Percentiles rank a stretch among this genome's conserved stretches.
Evolutionary conservation across 495 filamentous ascomycete genomes (phyloP).

Genomic region (Zalerion maritima): DNA sequence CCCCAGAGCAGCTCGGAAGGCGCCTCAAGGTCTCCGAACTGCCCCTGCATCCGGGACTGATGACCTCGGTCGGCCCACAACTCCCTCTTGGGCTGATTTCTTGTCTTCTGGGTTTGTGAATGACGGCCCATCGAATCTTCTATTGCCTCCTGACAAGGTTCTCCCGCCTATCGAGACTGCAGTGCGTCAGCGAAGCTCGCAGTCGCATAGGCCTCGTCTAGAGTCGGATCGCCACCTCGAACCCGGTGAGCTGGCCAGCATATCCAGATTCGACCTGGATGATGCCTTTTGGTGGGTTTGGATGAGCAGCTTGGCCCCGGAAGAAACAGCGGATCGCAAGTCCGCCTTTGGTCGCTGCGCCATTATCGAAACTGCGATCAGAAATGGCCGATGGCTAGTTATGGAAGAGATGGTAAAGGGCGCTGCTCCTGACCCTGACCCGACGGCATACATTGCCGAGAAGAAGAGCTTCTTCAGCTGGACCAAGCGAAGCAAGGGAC

Average conservation of each 20-base stretch:
- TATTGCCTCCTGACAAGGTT: constrained; percentile 83
- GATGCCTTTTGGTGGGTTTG: constrained; percentile 99
- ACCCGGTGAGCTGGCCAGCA: constrained; percentile 87
- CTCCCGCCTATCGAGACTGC: constrained; percentile 68
- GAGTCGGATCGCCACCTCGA: constrained; percentile 55
- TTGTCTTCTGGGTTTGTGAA: constrained; percentile 83
- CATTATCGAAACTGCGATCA: constrained; percentile 74
- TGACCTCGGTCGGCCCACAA: constrained; percentile 71
- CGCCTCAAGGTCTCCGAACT: constrained; percentile 34
- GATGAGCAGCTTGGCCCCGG: constrained; percentile 89
- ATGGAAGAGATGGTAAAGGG: constrained; percentile 95
- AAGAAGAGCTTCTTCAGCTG: constrained; percentile 88
- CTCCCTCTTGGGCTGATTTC: constrained; percentile 96
- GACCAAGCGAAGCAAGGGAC: constrained; percentile 50
- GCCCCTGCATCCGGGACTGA: constrained; percentile 46
- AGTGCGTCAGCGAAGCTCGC: constrained; percentile 65
- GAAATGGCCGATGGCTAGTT: constrained; percentile 74
- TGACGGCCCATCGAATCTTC: constrained; percentile 43
- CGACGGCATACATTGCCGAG: constrained; percentile 77
- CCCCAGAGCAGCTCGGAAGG: constrained; percentile 15
- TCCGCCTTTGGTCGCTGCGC: constrained; percentile 90
- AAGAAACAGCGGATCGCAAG: constrained; percentile 74
- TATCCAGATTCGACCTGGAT: constrained; percentile 71
- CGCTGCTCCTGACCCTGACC: constrained; percentile 70
- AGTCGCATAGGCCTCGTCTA: constrained; percentile 62